Conservation (phyloP, 129 eudicot species). For the Heracleum sosnowskyi region DNA sequence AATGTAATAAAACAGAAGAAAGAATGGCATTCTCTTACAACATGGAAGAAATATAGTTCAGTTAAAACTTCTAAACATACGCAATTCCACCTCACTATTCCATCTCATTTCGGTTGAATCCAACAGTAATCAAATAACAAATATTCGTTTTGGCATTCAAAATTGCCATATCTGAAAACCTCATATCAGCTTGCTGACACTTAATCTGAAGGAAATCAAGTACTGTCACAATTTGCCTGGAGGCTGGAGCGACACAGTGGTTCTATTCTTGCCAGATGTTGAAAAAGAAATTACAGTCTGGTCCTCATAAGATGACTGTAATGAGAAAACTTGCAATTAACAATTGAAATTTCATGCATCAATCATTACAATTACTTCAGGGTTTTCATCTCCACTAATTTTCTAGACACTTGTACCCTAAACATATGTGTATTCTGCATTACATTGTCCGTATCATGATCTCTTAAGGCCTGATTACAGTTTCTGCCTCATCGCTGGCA, state of each 20-base stretch:
- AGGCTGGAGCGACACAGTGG: neutral
- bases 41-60: neutral
- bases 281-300: neutral
- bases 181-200: neutral
- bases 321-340: conserved; percentile 11
- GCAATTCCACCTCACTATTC: neutral
- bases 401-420: conserved; percentile 9
- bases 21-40: neutral
- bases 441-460: conserved; percentile 24
- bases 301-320: conserved; percentile 15
- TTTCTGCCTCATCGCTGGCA: conserved; percentile 33
- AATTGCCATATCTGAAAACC: neutral
- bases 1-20: neutral
- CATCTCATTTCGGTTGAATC: neutral
- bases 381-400: conserved; percentile 16
- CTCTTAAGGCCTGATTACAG: conserved; percentile 38
- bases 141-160: neutral
- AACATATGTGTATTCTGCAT: conserved; percentile 14
- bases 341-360: conserved; percentile 13
- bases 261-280: neutral
- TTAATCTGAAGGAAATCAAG: neutral
- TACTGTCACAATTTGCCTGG: conserved; percentile 9
- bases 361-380: conserved; percentile 17
- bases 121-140: neutral
- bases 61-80: neutral